phyloP scores from a whole-genome alignment of 192 early-diverging fungal species.

The Phlyctochytrium arcticum region DNA sequence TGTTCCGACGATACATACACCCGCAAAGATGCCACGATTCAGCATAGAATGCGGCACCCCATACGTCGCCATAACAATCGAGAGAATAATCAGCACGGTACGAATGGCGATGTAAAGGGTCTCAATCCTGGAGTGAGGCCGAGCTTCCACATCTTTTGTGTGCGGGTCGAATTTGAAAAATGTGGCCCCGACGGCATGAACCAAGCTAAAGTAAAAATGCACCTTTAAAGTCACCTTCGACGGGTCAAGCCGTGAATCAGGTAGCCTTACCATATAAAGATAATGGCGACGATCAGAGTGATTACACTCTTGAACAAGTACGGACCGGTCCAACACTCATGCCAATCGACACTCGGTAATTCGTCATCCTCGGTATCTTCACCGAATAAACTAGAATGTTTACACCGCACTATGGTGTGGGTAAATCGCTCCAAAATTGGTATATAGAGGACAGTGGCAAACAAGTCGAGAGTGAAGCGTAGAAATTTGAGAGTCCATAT shows the following conservation, averaged over 20 bases:
- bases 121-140: conserved; percentile 39
- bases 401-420: conserved; percentile 4
- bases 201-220: conserved; percentile 18
- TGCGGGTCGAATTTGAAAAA: conserved; percentile 47
- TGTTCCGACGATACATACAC: not conserved
- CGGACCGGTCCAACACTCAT: conserved; percentile 18
- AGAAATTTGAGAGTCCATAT: conserved; percentile 46
- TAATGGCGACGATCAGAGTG: conserved; percentile 20
- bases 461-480: conserved; percentile 32
- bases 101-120: conserved; percentile 32
- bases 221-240: not conserved
- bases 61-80: conserved; percentile 19
- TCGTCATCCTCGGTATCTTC: not conserved
- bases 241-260: not conserved
- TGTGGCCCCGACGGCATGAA: conserved; percentile 34
- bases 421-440: conserved; percentile 5
- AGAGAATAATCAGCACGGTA: conserved; percentile 30
- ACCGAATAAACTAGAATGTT: not conserved
- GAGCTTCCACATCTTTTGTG: conserved; percentile 19
- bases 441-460: conserved; percentile 28
- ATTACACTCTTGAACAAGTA: conserved; percentile 25
- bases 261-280: conserved; percentile 31
- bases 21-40: conserved; percentile 12
- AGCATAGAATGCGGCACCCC: not conserved
- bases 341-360: not conserved